Evolutionary conservation across 2,329 filamentous ascomycete species (phyloP), one percentile per base, ranked within the genome.

Genomic region (Aspergillus brunneoviolaceus): DNA sequence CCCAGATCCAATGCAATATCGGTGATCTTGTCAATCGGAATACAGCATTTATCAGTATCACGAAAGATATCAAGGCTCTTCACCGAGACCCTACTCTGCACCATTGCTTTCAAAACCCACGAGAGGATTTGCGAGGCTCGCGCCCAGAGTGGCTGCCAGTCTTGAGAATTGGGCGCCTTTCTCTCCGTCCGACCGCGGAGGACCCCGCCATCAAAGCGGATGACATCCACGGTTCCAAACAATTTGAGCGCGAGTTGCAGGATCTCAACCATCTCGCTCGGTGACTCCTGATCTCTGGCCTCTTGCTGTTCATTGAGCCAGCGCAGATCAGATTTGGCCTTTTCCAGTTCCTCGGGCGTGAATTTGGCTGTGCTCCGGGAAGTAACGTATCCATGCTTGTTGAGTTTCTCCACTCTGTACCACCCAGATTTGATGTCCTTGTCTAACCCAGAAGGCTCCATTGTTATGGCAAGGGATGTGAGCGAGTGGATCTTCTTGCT

Each of bases 41-140:
- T 42, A 11, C 60, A 48, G 60, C 60, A 62, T 11, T 39, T 16
- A 12, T 39, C 25, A 25, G 51, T 50, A 12, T 35, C 29, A 2
- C 42, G n/a, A 54, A 39, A 64, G 9, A 57, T 14, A 47, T 60
- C 51, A 7, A 64, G 33, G n/a, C 29, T 45, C 10, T 45, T 53
- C 14, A 62, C 29, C 4, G 54, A 23, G 4, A 39, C 21, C 4
- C 48, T 42, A 19, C 57, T 60, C 23, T 21, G 35, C 14, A 50
- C 51, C 4, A 60, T 48, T 2, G 62, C 60, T 5, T 49, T 52
- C 33, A 57, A 23, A 23, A 54, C n/a, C n/a, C 57, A 33, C 12
- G 51, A 52, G 29, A 55, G 51, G 14, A 62, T 49, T 2, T 60
- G 51, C 51, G 60, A 59, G 2, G 57, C 58, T 21, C 57, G 47